Conservation (phyloP, 1,284 basidiomycete species). For the Calocybe gambosa region DNA sequence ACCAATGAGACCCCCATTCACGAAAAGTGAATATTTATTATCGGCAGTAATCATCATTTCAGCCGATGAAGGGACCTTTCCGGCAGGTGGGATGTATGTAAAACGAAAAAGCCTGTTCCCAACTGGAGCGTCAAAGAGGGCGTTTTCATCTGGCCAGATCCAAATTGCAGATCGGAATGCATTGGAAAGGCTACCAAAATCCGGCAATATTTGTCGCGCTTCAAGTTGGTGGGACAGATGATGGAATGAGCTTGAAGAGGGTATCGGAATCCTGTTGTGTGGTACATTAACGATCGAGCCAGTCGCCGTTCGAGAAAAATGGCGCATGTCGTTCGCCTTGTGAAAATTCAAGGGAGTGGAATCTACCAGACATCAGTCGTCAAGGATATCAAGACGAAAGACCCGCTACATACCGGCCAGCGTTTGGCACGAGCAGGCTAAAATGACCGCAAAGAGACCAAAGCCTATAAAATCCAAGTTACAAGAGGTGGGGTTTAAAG, state of each 20-base stretch:
- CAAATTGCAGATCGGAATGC: background rate
- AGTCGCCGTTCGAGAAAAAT: background rate
- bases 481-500: background rate
- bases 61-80: background rate
- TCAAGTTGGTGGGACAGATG: background rate
- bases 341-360: background rate
- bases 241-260: background rate
- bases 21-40: conserved; percentile 10
- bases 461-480: background rate
- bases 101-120: background rate
- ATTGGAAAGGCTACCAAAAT: background rate
- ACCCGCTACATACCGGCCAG: conserved; percentile 1
- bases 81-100: background rate
- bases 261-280: background rate
- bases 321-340: background rate
- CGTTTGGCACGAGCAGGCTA: background rate
- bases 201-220: background rate
- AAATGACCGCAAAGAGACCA: background rate
- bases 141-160: background rate
- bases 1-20: conserved; percentile 10
- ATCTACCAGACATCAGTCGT: background rate
- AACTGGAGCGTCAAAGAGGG: background rate
- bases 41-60: conserved; percentile 6
- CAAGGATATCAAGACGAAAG: background rate
- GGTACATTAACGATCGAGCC: background rate